A percentile compares a stretch with the other conserved stretches of the same genome.
These are phyloP conservation scores for Plasmopara viticola DNA, from an alignment of 352 stramenopile species.

Conservation along the genomic window DNA sequence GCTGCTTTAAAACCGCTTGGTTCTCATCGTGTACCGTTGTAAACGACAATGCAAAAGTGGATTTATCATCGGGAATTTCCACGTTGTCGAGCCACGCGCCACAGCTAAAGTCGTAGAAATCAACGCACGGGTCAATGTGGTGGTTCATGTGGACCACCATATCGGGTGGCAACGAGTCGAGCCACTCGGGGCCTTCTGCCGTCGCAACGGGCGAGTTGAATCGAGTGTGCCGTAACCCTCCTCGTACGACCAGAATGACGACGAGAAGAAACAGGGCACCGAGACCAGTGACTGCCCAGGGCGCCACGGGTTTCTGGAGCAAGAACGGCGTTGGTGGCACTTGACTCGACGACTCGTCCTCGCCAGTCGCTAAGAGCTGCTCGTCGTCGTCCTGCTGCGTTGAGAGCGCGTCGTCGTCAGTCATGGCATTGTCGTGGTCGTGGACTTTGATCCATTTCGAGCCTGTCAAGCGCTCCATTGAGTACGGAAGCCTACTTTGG, in stretches of 20 bases:
- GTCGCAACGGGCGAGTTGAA: too few relatives aligned
- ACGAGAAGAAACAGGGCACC: conserved; percentile 35
- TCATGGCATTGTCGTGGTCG: conserved; percentile 11
- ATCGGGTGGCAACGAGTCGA: conserved; percentile 24
- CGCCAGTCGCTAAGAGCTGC: conserved; percentile 14
- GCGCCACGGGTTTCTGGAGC: conserved; percentile 19
- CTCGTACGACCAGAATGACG: conserved; percentile 36
- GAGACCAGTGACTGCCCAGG: conserved; percentile 26
- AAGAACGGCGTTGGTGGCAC: conserved; percentile 5
- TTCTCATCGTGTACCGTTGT: conserved; percentile 29
- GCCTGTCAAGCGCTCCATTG: conserved; percentile 19
- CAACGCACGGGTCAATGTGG: conserved; percentile 44
- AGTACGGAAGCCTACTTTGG: neutral
- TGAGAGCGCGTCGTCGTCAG: conserved; percentile 12
- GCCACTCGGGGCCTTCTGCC: conserved; percentile 3
- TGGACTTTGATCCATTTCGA: conserved; percentile 22
- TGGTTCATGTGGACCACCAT: conserved; percentile 44
- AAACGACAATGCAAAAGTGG: conserved; percentile 32
- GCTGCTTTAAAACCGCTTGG: conserved; percentile 33
- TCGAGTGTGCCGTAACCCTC: conserved; percentile 1
- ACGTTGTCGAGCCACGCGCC: conserved; percentile 40
- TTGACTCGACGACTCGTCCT: conserved; percentile 7
- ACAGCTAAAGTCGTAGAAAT: conserved; percentile 77
- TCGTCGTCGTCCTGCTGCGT: conserved; percentile 11
- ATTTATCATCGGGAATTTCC: conserved; percentile 32